Percentiles rank a stretch among this genome's conserved stretches.
phyloP scores from a whole-genome alignment of 306 rosid species.

The Vigna radiata region DNA sequence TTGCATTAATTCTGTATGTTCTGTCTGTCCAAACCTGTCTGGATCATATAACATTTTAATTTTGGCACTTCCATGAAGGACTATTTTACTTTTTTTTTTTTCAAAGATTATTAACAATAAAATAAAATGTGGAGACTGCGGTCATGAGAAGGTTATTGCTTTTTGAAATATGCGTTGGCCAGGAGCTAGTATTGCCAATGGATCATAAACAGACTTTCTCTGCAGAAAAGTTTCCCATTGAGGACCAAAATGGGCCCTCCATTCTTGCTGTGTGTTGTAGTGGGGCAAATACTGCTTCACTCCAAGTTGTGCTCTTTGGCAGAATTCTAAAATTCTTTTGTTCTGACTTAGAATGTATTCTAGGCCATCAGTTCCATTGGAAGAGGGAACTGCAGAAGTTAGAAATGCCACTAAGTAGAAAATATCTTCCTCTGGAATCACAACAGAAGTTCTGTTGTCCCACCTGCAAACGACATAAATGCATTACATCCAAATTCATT shows the following conservation, averaged over 20 bases:
- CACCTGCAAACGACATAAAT: constrained; percentile 68
- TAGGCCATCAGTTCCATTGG: constrained; percentile 78
- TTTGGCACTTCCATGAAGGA: constrained; percentile 28
- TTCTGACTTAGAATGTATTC: constrained; percentile 84
- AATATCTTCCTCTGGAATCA: constrained; percentile 83
- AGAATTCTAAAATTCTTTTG: constrained; percentile 79
- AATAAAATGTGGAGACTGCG: background rate
- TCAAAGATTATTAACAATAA: constrained; percentile 6
- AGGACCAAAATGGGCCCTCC: constrained; percentile 92
- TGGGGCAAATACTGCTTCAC: constrained; percentile 91
- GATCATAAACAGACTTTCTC: constrained; percentile 86
- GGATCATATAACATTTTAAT: constrained; percentile 27
- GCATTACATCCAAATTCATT: constrained; percentile 42
- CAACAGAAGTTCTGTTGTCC: constrained; percentile 74
- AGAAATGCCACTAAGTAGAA: constrained; percentile 92
- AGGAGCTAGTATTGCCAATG: constrained; percentile 86
- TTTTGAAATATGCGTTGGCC: constrained; percentile 93
- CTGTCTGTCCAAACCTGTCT: constrained; percentile 5
- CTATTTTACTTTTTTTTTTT: background rate
- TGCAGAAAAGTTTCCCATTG: constrained; percentile 73
- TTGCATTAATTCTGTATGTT: constrained; percentile 10
- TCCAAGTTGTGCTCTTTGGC: constrained; percentile 75
- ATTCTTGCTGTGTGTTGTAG: constrained; percentile 71
- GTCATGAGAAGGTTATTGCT: constrained; percentile 65
- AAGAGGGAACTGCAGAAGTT: constrained; percentile 81